A percentile compares a stretch with the other conserved stretches of the same genome.
phyloP scores from a whole-genome alignment of 352 stramenopile species.

The Hyphochytrium catenoides region DNA sequence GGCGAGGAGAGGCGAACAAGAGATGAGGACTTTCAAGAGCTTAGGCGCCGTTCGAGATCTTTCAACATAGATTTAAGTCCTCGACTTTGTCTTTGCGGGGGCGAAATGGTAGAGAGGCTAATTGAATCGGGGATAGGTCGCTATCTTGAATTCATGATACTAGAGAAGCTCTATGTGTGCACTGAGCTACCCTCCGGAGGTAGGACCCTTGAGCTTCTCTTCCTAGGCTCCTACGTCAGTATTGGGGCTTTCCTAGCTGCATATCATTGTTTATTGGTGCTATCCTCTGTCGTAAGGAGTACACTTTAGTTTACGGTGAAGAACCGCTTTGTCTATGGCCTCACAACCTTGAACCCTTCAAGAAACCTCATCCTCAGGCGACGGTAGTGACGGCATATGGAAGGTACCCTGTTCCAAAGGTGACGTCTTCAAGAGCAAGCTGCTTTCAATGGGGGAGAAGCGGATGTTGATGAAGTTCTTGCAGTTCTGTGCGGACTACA shows the following conservation, averaged over 20 bases:
- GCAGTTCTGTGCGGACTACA: constrained; percentile 61
- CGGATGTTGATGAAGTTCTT: constrained; percentile 69
- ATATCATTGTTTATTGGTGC: background rate
- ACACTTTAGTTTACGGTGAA: background rate
- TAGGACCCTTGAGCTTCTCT: no score
- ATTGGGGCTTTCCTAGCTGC: background rate
- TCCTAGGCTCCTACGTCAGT: no score
- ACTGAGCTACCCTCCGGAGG: constrained; percentile 14
- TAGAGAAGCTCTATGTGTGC: constrained; percentile 53
- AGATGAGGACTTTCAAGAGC: constrained; percentile 13
- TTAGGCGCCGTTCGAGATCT: constrained; percentile 15
- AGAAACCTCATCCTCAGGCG: no score
- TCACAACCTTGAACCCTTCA: background rate
- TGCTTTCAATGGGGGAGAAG: constrained; percentile 60
- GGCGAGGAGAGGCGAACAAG: constrained; percentile 15
- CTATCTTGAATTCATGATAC: constrained; percentile 62
- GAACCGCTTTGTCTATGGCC: background rate
- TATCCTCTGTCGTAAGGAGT: background rate
- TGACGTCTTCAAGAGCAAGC: constrained; percentile 59
- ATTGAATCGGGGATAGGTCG: constrained; percentile 52
- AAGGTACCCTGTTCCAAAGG: constrained; percentile 65
- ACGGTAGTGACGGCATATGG: constrained; percentile 21
- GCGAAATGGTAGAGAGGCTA: constrained; percentile 44
- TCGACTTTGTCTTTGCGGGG: constrained; percentile 44
- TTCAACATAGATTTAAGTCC: constrained; percentile 52